phyloP scores from a whole-genome alignment of 2,329 filamentous ascomycete species.

The Fusarium clavum region DNA sequence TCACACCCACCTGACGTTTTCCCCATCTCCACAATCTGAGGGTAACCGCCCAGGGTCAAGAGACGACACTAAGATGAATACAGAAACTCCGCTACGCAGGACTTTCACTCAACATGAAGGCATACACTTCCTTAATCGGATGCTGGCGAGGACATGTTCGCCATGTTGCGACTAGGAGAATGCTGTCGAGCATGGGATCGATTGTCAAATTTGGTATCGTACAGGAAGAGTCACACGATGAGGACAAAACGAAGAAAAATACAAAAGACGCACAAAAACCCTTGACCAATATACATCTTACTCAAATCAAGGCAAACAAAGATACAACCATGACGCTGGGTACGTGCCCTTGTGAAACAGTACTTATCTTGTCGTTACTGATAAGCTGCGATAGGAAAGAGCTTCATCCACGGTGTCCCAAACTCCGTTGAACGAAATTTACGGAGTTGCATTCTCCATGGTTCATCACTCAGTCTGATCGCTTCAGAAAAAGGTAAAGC shows the following conservation, averaged over 20 bases:
- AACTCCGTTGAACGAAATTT: not conserved
- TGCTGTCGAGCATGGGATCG: not conserved
- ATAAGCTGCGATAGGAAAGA: not conserved
- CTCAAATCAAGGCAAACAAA: not conserved
- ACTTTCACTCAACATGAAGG: not conserved
- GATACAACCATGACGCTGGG: not conserved
- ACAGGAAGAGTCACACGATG: not conserved
- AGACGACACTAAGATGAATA: not conserved
- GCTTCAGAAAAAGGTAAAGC: not conserved
- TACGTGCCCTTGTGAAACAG: not conserved
- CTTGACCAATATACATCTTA: not conserved
- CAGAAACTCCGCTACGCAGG: not conserved
- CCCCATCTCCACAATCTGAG: conserved; percentile 4
- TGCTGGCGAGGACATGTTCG: not conserved
- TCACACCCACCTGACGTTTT: not conserved
- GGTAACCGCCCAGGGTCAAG: not conserved
- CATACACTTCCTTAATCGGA: not conserved
- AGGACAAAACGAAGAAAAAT: not conserved
- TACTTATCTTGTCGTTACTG: not conserved
- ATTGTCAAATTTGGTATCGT: not conserved
- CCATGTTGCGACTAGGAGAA: not conserved
- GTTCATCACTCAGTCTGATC: not conserved
- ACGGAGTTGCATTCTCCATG: not conserved
- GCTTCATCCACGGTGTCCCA: not conserved
- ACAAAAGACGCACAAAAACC: not conserved